Conservation (phyloP, 108 stramenopile species). For the Mediolabrus comicus region DNA sequence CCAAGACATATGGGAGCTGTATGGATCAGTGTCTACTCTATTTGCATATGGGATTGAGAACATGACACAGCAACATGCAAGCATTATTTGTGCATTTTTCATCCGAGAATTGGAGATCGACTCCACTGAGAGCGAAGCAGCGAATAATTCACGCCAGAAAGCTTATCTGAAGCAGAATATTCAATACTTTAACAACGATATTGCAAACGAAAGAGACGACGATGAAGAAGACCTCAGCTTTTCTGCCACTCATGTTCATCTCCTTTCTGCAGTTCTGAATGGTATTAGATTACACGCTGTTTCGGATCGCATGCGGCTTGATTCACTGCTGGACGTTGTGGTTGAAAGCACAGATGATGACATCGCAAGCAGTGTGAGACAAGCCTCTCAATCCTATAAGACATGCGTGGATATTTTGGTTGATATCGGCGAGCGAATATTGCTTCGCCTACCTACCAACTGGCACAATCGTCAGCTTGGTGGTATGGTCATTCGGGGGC, state of each 20-base stretch:
- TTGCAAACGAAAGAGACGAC: background rate
- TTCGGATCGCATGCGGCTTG: slow-evolving; percentile 19
- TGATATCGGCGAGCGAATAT: slow-evolving; percentile 44
- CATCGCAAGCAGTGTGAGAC: background rate
- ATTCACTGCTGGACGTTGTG: background rate
- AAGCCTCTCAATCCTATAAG: slow-evolving; percentile 26
- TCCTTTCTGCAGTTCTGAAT: slow-evolving; percentile 25
- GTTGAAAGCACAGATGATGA: background rate
- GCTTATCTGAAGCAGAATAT: slow-evolving; percentile 33
- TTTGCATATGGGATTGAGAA: slow-evolving; percentile 27
- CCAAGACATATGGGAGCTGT: slow-evolving; percentile 31
- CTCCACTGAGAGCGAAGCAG: background rate
- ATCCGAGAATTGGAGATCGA: slow-evolving; percentile 13
- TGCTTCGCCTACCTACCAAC: slow-evolving; percentile 41
- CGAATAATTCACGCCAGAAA: slow-evolving; percentile 13
- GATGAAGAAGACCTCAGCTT: background rate
- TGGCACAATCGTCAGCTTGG: slow-evolving; percentile 15
- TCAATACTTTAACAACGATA: slow-evolving; percentile 23
- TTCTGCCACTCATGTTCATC: background rate
- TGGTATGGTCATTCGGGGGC: slow-evolving; percentile 31
- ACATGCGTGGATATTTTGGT: slow-evolving; percentile 46
- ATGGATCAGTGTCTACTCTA: slow-evolving; percentile 26
- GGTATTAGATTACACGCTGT: slow-evolving; percentile 20
- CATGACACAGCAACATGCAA: slow-evolving; percentile 43
- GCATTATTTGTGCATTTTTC: slow-evolving; percentile 40